A percentile compares a stretch with the other conserved stretches of the same genome.
Conservation (phyloP, 352 stramenopile species). For the Phytophthora idaei region DNA sequence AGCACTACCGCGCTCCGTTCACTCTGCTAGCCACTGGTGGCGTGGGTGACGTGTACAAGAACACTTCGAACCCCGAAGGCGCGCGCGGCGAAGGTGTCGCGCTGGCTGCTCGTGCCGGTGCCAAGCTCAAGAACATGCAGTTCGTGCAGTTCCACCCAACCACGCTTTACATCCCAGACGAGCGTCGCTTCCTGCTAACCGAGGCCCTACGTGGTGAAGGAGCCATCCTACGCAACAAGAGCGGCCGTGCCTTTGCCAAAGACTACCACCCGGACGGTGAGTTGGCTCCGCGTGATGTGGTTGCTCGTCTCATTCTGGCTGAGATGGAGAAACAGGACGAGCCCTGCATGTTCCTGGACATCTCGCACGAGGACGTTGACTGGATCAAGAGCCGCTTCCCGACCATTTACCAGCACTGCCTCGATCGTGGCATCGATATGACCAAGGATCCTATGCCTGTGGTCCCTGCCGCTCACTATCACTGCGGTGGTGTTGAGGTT, state of each 20-base stretch:
- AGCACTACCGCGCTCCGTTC: conserved; percentile 78
- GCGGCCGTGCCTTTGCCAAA: conserved; percentile 83
- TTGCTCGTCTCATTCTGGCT: conserved; percentile 91
- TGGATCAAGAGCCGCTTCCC: conserved; percentile 91
- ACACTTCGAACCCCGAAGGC: conserved; percentile 93
- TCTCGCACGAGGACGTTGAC: conserved; percentile 86
- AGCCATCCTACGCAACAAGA: conserved; percentile 87
- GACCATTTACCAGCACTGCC: conserved; percentile 85
- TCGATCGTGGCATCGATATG: conserved; percentile 90
- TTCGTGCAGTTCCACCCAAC: conserved; percentile 98
- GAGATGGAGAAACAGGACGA: conserved; percentile 88
- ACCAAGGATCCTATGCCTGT: conserved; percentile 90
- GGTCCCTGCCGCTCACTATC: conserved; percentile 94
- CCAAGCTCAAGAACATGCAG: conserved; percentile 91
- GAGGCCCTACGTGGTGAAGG: conserved; percentile 94
- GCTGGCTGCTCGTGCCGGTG: conserved; percentile 78
- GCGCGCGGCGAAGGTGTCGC: conserved; percentile 76
- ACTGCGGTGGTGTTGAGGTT: conserved; percentile 92
- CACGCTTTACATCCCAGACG: conserved; percentile 90
- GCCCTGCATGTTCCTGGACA: conserved; percentile 92
- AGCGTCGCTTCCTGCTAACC: conserved; percentile 92
- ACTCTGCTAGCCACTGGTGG: conserved; percentile 94
- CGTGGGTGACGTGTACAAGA: conserved; percentile 93
- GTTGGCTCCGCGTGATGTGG: conserved; percentile 94
- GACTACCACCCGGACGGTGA: conserved; percentile 93